Evolutionary conservation across 2,329 filamentous ascomycete genomes (phyloP), one percentile per base, ranked within the genome.

Genomic region (Sordariomycetes sp.): DNA sequence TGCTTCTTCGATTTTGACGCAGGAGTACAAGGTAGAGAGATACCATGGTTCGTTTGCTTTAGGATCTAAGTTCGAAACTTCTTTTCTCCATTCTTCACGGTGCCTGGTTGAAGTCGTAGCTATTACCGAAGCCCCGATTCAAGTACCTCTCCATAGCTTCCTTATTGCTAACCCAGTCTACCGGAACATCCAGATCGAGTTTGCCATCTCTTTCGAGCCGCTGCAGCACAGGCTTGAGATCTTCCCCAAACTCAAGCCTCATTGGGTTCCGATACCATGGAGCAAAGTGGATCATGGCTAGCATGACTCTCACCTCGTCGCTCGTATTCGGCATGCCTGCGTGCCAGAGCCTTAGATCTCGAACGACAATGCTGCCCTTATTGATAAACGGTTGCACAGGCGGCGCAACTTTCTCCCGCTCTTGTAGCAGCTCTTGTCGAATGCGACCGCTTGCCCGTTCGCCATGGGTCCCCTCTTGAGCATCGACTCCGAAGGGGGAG

Each of bases 271-370:
- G 49, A 32, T 75, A 74, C 69, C 70, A 74, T 0, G 61, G 63
- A 0, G 72, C 70, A 44, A 76, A 76, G 46, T 73, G 70, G 27
- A 75, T 72, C 58, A 72, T 64, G 21, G 70, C 71, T n/a, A 78
- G 50, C 73, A 78, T 77, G 14, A 76, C 62, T 18, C 72, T 53
- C 12, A 68, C 61, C 6, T 64, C 53, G 5, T 61, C 49, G 2
- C 65, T 68, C 27, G 51, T 45, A 42, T 80, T 79, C 2, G 73
- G 73, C 67, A 77, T 75, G 1, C 75, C 75, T 0, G 72, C 73
- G 47, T 80, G 75, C 75, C 75, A 81, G 5, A 78, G 61, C 17
- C 75, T 56, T 34, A 80, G 49, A 46, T 80, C 75, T 3, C 77
- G 61, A 20, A 81, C 46, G 23, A 79, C 59, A 16, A 79, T 47